phyloP scores from a whole-genome alignment of 179 eudicot species.

The Actinidia chinensis region DNA sequence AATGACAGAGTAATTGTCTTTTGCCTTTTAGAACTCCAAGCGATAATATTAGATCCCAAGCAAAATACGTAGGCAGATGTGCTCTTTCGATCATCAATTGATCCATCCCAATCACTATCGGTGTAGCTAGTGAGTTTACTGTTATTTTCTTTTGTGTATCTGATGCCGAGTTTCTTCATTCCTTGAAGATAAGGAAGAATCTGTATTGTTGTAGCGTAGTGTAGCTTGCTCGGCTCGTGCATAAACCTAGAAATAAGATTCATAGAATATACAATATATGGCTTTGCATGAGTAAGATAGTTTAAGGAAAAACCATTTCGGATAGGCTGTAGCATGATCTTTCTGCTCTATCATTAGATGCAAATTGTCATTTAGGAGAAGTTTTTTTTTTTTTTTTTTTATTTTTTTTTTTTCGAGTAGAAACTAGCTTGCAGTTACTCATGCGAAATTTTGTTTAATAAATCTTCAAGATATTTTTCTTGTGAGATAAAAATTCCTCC shows the following conservation, averaged over 20 bases:
- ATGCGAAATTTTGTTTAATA: not conserved
- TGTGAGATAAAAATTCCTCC: not conserved
- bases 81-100: not conserved
- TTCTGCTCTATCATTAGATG: not conserved
- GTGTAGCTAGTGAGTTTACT: not conserved
- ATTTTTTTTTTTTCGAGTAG: too few species aligned
- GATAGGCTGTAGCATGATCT: not conserved
- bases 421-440: not conserved
- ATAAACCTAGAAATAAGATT: too few species aligned
- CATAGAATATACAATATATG: too few species aligned
- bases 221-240: too few species aligned
- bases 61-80: not conserved
- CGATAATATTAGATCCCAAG: not conserved
- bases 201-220: too few species aligned
- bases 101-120: not conserved
- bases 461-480: not conserved
- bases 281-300: too few species aligned
- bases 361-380: not conserved
- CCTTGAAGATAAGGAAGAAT: not conserved
- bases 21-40: not conserved
- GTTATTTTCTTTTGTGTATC: not conserved
- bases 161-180: not conserved
- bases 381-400: too few species aligned
- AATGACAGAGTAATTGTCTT: too few species aligned
- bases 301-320: too few species aligned